Conservation (phyloP, 2,329 filamentous ascomycete genomes). For the Cercospora janseana region DNA sequence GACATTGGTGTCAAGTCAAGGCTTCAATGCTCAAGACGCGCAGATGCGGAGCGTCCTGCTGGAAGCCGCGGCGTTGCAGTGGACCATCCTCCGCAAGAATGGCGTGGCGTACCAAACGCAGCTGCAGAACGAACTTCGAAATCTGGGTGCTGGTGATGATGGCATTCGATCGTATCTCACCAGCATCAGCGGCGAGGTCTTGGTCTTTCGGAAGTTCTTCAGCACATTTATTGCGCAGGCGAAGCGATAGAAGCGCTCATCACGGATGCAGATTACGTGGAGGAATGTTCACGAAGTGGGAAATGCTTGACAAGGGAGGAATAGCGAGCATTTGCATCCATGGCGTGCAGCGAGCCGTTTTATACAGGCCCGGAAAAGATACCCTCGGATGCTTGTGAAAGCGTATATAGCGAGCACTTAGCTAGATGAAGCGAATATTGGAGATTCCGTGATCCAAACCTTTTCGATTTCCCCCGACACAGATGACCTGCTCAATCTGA, state of each 20-base stretch:
- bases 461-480: background rate
- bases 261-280: background rate
- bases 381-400: constrained; percentile 10
- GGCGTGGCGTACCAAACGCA: constrained; percentile 75
- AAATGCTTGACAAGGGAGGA: background rate
- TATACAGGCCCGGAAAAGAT: too few relatives aligned
- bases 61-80: constrained; percentile 84
- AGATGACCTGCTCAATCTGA: background rate
- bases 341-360: constrained; percentile 7
- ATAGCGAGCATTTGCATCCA: constrained; percentile 4
- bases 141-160: constrained; percentile 64
- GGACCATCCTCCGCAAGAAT: constrained; percentile 86
- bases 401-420: constrained; percentile 8
- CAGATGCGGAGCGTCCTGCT: constrained; percentile 83
- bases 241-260: constrained; percentile 21
- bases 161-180: constrained; percentile 64
- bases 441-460: background rate
- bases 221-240: constrained; percentile 43
- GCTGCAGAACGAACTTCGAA: constrained; percentile 63
- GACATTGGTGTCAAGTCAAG: constrained; percentile 75
- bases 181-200: constrained; percentile 47
- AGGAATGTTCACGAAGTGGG: background rate
- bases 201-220: constrained; percentile 49
- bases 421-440: background rate
- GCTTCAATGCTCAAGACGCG: constrained; percentile 81